A percentile compares a stretch with the other conserved stretches of the same genome.
Conservation (phyloP, 2,329 filamentous ascomycete genomes). For the Aureobasidium sp. region DNA sequence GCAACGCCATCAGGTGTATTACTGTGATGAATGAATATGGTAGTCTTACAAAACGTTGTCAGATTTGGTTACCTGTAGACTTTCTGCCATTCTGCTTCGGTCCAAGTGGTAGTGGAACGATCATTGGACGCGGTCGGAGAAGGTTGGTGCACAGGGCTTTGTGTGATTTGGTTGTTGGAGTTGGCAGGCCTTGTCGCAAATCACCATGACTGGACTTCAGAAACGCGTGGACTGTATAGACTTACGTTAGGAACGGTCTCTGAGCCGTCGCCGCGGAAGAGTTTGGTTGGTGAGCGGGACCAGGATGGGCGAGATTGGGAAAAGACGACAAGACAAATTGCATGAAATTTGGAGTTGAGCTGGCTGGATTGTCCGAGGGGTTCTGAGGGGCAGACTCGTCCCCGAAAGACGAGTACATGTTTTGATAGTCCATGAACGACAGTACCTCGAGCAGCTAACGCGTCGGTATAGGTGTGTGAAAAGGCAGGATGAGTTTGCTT, state of each 20-base stretch:
- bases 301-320: not conserved
- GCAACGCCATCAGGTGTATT: constrained; percentile 18
- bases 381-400: constrained; percentile 8
- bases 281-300: not conserved
- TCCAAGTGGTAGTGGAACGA: constrained; percentile 9
- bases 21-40: constrained; percentile 5
- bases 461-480: not conserved
- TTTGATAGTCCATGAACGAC: constrained; percentile 11
- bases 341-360: constrained; percentile 13
- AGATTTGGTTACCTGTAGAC: constrained; percentile 9
- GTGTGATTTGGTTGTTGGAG: constrained; percentile 6
- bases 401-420: constrained; percentile 10
- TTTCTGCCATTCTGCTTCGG: constrained; percentile 15
- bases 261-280: constrained; percentile 3
- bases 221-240: constrained; percentile 8
- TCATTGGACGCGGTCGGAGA: constrained; percentile 6
- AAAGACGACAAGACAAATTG: constrained; percentile 8
- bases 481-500: constrained; percentile 1
- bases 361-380: not conserved
- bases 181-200: constrained; percentile 1
- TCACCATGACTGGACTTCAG: not conserved
- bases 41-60: not conserved
- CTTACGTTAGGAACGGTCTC: constrained; percentile 14
- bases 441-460: not conserved
- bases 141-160: constrained; percentile 11